Base-by-base conservation (phyloP, 164 flowering plant genomes). In the Vitis amurensis region DNA sequence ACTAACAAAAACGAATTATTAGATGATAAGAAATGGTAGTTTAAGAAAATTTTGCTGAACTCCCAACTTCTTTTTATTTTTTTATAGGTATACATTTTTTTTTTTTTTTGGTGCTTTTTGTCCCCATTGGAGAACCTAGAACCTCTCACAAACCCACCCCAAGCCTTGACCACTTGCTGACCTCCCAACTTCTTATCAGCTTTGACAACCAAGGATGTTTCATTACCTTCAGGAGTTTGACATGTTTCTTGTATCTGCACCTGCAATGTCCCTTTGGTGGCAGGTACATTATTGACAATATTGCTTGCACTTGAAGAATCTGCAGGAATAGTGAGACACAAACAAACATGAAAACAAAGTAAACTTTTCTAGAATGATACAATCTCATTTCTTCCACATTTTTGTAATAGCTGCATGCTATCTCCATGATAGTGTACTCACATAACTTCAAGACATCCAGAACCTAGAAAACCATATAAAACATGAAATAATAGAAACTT, bases 11-110 rank as follows among this genome's bases (percentile, higher is more conserved):
- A 37, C 4, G 4, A 23, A 23, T 23, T 23, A 23, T 23, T 37
- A 37, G 44, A 37, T 37, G 7, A 37, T 37, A 37, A 37, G 44
- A 27, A 27, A 59, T n/a, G 27, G 13, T 19, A 59, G 7, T 37
- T 3, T 3, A 37, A 37, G 44, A 57, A 64, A 19, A 17, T 14
- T 62, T 59, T 51, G 51, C 70, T 66, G 51, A 73, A 67, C 67
- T 67, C 14, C n/a, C 44, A 37, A 37, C 44, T 6, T 37, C 7
- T 37, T 37, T 23, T 37, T 37, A 3, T 6, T 3, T 37, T 37
- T 37, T 3, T 37, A 37, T 37, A 37, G 44, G 44, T 37, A 37
- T 0, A 0, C 44, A 37, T 37, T 37, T 37, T 37, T 37, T 37
- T 31, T 37, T 37, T 37, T 0, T 37, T 37, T 37, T 37, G 4